phyloP scores from a whole-genome alignment of 179 eudicot species.

The Silene vulgaris region DNA sequence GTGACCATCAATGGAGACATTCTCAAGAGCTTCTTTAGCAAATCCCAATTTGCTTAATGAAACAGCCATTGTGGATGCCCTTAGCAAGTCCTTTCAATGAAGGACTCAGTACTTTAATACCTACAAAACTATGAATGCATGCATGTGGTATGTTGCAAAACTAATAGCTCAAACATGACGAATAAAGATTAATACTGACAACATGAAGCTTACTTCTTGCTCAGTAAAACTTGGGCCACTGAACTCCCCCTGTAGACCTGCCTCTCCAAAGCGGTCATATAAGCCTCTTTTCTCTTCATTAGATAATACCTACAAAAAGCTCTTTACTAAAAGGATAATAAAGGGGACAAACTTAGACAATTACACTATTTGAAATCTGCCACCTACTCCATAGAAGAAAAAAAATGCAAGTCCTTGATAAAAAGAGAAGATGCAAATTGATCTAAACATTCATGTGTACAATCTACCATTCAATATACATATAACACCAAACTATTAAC shows the following conservation, averaged over 20 bases:
- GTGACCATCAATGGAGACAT: background rate
- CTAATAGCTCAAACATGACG: background rate
- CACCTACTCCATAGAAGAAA: background rate
- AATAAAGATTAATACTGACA: background rate
- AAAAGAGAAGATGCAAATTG: conserved; percentile 10
- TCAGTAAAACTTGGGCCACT: conserved; percentile 45
- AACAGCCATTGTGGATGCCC: background rate
- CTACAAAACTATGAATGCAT: background rate
- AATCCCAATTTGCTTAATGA: background rate
- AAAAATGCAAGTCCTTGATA: background rate
- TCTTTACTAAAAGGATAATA: conserved; percentile 28
- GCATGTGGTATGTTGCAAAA: background rate
- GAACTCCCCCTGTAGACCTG: conserved; percentile 66
- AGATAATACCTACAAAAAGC: conserved; percentile 64
- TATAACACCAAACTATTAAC: conserved; percentile 6
- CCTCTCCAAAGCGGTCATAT: conserved; percentile 88
- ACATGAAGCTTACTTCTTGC: conserved; percentile 49
- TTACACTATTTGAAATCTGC: background rate
- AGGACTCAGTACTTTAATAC: background rate
- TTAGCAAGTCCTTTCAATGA: conserved; percentile 2
- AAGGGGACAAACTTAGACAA: conserved; percentile 11
- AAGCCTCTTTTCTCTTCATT: conserved; percentile 71
- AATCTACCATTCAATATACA: background rate
- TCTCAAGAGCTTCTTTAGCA: background rate
- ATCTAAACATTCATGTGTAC: background rate